Conservation (phyloP, 2,329 filamentous ascomycete species). For the Tothia fuscella region DNA sequence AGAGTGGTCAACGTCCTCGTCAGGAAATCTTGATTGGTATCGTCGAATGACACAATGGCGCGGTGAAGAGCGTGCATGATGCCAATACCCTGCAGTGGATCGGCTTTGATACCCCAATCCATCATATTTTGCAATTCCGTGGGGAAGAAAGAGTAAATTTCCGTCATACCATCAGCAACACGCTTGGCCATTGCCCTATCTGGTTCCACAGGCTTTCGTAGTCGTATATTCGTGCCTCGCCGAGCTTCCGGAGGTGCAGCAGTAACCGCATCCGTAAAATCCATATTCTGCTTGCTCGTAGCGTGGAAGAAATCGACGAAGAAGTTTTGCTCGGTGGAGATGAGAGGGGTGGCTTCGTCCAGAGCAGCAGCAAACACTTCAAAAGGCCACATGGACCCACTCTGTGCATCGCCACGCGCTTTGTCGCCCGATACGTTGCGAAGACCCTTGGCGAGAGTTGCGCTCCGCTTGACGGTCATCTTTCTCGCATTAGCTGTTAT, state of each 20-base stretch:
- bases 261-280: constrained; percentile 72
- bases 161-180: constrained; percentile 79
- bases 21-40: constrained; percentile 88
- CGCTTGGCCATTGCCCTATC: constrained; percentile 76
- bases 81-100: constrained; percentile 86
- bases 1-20: constrained; percentile 68
- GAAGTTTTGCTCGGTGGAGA: constrained; percentile 94
- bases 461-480: constrained; percentile 85
- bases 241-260: constrained; percentile 54
- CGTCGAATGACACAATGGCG: constrained; percentile 65
- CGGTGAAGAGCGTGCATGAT: constrained; percentile 71
- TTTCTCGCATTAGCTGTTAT: constrained; percentile 63
- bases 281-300: constrained; percentile 66
- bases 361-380: constrained; percentile 72
- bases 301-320: constrained; percentile 95
- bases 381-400: constrained; percentile 59
- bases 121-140: constrained; percentile 66
- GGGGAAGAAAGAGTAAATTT: constrained; percentile 73
- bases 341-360: constrained; percentile 69
- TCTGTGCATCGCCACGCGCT: constrained; percentile 46
- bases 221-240: constrained; percentile 58
- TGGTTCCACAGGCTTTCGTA: constrained; percentile 71
- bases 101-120: constrained; percentile 69
- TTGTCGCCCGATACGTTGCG: constrained; percentile 54
- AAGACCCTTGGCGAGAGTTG: constrained; percentile 67